Evolutionary conservation across 441 rosid species (phyloP), one percentile per base, ranked within the genome.

Genomic region (Oxalis stricta): DNA sequence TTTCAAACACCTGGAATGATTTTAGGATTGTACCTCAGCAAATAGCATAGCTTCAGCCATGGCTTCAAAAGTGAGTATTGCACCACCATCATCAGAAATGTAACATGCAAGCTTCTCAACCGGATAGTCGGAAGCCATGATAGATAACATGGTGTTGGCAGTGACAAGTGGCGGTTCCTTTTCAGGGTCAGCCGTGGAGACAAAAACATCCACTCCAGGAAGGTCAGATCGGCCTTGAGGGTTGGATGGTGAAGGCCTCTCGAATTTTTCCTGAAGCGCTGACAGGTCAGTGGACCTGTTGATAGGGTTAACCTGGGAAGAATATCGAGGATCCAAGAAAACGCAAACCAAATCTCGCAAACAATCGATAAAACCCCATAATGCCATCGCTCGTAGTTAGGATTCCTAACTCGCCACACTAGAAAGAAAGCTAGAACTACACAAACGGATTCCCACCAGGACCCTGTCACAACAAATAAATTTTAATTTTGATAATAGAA

Each of bases 51-150:
- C 82, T 66, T 83, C 92, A 18, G 92, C 94, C 89, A 87, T 80
- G 57, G 96, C 94, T 67, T 83, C 96, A 32, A 87, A 87, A 13
- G 80, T 87, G 60, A 87, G 82, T 33, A 81, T 71, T 18, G 97
- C 84, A 7, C 89, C 95, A 16, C 97, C 97, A 13, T 81, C 97
- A 4, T 87, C 97, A 0, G 97, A 87, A 40, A 87, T 75, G 57
- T 81, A 87, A 33, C 60, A 61, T 0, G 86, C 53, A 20, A 84
- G 46, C 71, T 84, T 87, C 65, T 87, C 97, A 0, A 76, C 52
- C 0, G 93, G 97, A 56, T 84, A 87, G 7, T 87, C 80, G 13
- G 50, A 72, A 0, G 87, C 82, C 1, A 87, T 70, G 53, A 84
- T 78, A 0, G 95, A 87, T 4, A 87, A 55, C 17, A 87, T 47